Evolutionary conservation across 202 grass and related monocot genomes (phyloP).

Genomic region (Schoenoplectus tabernaemontani): DNA sequence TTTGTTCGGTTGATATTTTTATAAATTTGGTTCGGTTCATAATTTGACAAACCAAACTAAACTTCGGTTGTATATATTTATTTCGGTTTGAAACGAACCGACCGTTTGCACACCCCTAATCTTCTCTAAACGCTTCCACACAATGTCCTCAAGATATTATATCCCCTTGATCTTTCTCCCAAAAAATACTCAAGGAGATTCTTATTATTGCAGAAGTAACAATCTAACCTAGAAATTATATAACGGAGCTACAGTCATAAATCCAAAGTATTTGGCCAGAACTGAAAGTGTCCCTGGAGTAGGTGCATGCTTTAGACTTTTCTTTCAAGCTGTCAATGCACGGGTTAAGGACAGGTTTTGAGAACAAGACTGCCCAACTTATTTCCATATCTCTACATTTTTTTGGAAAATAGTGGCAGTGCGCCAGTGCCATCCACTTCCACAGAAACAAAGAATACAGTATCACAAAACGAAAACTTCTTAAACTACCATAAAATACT

Average conservation of each 20-base stretch:
- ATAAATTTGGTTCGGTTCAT: too few species aligned
- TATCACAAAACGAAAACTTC: too few species aligned
- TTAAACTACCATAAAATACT: too few species aligned
- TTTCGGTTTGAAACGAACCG: too few species aligned
- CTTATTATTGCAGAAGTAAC: background rate
- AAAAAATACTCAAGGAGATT: background rate
- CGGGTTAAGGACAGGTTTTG: background rate
- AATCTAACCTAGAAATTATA: background rate
- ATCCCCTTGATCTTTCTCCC: background rate
- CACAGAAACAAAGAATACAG: too few species aligned
- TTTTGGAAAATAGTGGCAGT: background rate
- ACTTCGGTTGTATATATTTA: too few species aligned
- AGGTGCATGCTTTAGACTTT: background rate
- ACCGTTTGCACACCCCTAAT: too few species aligned
- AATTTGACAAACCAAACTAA: too few species aligned
- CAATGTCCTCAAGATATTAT: background rate
- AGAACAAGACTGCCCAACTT: background rate
- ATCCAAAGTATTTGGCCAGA: background rate
- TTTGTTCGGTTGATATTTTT: too few species aligned
- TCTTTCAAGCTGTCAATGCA: background rate
- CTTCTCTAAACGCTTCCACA: background rate
- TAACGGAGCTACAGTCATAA: background rate
- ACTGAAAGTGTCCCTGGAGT: background rate
- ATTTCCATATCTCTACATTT: background rate
- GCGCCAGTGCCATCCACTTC: background rate